Base-by-base conservation (phyloP, 768 basidiomycete species). In the Lentinus tigrinus region DNA sequence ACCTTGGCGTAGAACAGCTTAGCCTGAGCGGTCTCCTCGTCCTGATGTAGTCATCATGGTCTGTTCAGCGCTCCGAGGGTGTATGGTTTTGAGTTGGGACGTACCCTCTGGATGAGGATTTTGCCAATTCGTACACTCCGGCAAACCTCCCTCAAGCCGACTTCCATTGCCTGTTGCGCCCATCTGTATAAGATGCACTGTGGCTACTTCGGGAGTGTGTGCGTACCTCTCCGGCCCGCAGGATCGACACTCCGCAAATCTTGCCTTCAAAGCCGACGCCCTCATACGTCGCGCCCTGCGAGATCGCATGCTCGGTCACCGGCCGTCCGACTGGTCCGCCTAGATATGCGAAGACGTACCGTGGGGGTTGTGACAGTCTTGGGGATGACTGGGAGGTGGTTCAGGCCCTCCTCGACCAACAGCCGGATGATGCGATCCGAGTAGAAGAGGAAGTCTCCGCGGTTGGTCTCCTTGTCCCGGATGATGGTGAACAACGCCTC, bases 381-480 rank as follows among this genome's bases (percentile, higher is more conserved):
- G 27, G 84, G 79, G 17, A 96, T 70, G 57, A 97, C 85, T 0
- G 88, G 88, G 3, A 90, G 76, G 67, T 89, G 95, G 71, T 99
- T 98, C 61, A 98, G 75, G 19, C 95, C 93, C 75, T 90, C 85
- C 70, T 89, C 88, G 21, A 91, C 89, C 54, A 92, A 79, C 44
- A 91, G 67, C 47, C 89, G 78, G 65, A 98, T 98, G 72, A 98
- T 94, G 17, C 95, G 81, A 74, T 95, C 93, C 11, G 89, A 90
- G 72, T 95, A 95, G 75, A 98, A 99, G 60, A 99, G 82, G 67
- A 99, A 99, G 70, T 98, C 97, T 8, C 95, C 95, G 53, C 95
- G 78, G 26, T 83, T 83, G 3, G 96, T 97, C 40, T 88, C 83
- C 74, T 87, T 89, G 73, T 96, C 88, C 52, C 96, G 74, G 71